Evolutionary conservation across 139 green algal species (phyloP).

Genomic region (Eudorina sp.): DNA sequence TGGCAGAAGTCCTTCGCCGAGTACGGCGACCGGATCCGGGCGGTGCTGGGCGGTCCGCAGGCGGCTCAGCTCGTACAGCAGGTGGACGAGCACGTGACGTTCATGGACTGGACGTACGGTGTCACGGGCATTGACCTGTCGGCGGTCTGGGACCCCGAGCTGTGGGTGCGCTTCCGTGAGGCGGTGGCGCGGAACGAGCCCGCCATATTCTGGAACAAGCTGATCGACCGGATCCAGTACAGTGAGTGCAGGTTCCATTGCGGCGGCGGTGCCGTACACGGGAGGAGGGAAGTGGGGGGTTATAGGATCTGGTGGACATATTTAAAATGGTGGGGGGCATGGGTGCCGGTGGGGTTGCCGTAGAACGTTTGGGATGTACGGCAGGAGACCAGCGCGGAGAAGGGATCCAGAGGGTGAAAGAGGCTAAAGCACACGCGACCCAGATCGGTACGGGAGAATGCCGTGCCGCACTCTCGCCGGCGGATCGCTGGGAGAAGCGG

Average conservation of each 20-base stretch:
- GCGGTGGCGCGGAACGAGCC: constrained; percentile 63
- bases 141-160: constrained; percentile 72
- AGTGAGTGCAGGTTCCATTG: no score
- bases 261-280: no score
- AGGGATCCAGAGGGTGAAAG: no score
- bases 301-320: background rate
- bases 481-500: no score
- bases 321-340: no score
- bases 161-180: constrained; percentile 68
- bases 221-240: constrained; percentile 67
- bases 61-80: background rate
- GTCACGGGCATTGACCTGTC: constrained; percentile 62
- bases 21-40: constrained; percentile 30
- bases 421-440: no score
- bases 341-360: no score
- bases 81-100: constrained; percentile 59
- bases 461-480: no score
- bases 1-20: constrained; percentile 46
- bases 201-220: constrained; percentile 66
- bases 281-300: no score
- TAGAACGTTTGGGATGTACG: no score
- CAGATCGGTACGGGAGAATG: no score
- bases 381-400: no score
- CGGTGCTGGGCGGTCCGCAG: constrained; percentile 11
- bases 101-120: constrained; percentile 72